These are phyloP conservation scores for Fusarium musae DNA, from an alignment of 2,329 filamentous ascomycete species.

Conservation along the genomic window DNA sequence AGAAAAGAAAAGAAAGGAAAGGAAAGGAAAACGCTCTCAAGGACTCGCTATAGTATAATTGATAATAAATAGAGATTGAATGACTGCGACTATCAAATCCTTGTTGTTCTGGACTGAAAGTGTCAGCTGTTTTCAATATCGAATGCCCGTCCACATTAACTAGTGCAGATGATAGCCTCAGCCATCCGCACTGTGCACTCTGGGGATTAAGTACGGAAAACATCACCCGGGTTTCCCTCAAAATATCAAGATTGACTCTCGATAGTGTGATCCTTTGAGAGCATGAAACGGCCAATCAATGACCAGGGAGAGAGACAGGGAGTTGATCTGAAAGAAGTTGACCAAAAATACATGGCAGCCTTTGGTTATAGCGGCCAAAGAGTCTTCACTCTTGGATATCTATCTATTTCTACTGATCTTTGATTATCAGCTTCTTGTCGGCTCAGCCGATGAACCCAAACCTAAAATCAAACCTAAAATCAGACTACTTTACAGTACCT, in stretches of 20 bases:
- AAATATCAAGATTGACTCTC: conserved; percentile 1
- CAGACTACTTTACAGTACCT: background rate
- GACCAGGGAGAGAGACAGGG: background rate
- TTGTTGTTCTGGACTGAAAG: background rate
- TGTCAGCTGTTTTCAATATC: background rate
- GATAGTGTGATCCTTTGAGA: background rate
- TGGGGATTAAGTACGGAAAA: conserved; percentile 6
- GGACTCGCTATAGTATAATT: background rate
- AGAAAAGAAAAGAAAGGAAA: no score
- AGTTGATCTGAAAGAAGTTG: no score
- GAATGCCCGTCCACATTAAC: background rate
- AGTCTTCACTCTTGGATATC: background rate
- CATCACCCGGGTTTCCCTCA: conserved; percentile 20
- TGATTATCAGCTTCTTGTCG: background rate
- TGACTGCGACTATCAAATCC: background rate
- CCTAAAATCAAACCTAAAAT: background rate
- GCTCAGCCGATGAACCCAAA: conserved; percentile 5
- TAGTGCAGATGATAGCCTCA: conserved; percentile 1
- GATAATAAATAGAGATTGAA: background rate
- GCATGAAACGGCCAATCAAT: background rate
- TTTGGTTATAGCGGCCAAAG: background rate
- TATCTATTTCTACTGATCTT: background rate
- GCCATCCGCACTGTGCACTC: conserved; percentile 23
- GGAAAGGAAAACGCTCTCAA: background rate
- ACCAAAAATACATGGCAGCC: background rate